A percentile compares a stretch with the other conserved stretches of the same genome.
Conservation (phyloP, 768 basidiomycete genomes). For the Tylopilus cervinicoccineus region DNA sequence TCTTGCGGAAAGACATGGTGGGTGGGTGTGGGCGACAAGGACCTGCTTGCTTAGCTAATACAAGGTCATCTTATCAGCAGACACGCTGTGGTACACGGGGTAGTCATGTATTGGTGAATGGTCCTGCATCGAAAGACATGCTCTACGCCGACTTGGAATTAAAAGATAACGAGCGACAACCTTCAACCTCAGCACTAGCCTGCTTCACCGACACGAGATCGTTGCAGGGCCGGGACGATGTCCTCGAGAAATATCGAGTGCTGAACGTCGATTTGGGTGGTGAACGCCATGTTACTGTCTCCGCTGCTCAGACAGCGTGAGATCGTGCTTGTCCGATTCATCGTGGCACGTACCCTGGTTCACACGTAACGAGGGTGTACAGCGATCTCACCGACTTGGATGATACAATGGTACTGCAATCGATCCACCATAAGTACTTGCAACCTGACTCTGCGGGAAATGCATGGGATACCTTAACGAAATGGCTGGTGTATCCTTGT, state of each 20-base stretch:
- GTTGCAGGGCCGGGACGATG: neutral
- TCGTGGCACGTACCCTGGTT: conserved; percentile 1
- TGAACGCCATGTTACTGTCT: neutral
- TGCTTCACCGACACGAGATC: neutral
- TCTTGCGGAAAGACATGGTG: conserved; percentile 78
- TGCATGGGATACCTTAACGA: conserved; percentile 3
- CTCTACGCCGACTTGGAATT: neutral
- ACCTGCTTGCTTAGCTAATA: conserved; percentile 2
- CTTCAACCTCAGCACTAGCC: neutral
- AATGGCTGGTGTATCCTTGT: conserved; percentile 3
- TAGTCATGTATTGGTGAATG: too few relatives aligned
- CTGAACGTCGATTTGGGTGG: conserved; percentile 11
- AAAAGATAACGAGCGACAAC: too few relatives aligned
- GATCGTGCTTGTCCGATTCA: neutral
- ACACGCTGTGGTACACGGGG: too few relatives aligned
- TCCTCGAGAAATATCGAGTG: neutral
- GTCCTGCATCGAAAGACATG: neutral
- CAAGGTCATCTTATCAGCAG: neutral
- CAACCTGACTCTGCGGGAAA: neutral
- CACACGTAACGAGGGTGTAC: neutral
- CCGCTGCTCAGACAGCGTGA: conserved; percentile 9
- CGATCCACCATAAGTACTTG: neutral
- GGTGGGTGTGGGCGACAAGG: neutral
- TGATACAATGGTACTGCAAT: conserved; percentile 6
- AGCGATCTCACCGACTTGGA: conserved; percentile 14